A percentile compares a stretch with the other conserved stretches of the same genome.
phyloP scores from a whole-genome alignment of 495 filamentous ascomycete species.

The Penicillium subrubescens region DNA sequence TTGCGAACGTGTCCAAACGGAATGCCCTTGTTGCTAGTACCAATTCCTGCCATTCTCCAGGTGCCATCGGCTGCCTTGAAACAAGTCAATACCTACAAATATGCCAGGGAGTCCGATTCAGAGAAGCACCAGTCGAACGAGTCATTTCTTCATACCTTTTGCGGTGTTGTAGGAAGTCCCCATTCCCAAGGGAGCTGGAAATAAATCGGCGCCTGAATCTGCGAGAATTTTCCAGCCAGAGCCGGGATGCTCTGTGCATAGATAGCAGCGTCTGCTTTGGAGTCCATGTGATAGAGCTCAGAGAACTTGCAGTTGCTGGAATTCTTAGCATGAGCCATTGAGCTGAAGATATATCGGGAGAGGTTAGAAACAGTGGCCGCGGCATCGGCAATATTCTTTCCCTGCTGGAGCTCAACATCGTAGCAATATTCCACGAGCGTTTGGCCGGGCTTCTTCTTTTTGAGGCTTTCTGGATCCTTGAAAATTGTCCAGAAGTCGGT shows the following conservation, averaged over 20 bases:
- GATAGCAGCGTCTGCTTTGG: background rate
- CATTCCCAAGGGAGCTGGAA: background rate
- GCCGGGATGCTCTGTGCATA: background rate
- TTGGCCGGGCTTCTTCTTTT: background rate
- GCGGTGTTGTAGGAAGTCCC: background rate
- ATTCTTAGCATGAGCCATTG: background rate
- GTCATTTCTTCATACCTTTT: background rate
- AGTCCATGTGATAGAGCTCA: conserved; percentile 4
- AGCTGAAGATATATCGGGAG: conserved; percentile 7
- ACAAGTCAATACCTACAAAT: no score
- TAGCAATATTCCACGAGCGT: background rate
- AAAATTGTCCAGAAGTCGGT: conserved; percentile 11
- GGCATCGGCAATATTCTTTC: conserved; percentile 8
- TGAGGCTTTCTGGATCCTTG: background rate
- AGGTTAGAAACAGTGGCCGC: background rate
- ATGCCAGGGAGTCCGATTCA: no score
- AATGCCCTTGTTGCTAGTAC: conserved; percentile 1
- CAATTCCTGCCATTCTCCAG: background rate
- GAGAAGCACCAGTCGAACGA: no score
- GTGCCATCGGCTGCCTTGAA: no score
- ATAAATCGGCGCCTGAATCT: background rate
- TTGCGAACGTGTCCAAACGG: conserved; percentile 10
- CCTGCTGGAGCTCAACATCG: conserved; percentile 6
- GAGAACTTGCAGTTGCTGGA: conserved; percentile 1
- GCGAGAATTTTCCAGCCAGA: background rate